phyloP scores from a whole-genome alignment of 2,329 filamentous ascomycete genomes.

The Colletotrichum tabaci region DNA sequence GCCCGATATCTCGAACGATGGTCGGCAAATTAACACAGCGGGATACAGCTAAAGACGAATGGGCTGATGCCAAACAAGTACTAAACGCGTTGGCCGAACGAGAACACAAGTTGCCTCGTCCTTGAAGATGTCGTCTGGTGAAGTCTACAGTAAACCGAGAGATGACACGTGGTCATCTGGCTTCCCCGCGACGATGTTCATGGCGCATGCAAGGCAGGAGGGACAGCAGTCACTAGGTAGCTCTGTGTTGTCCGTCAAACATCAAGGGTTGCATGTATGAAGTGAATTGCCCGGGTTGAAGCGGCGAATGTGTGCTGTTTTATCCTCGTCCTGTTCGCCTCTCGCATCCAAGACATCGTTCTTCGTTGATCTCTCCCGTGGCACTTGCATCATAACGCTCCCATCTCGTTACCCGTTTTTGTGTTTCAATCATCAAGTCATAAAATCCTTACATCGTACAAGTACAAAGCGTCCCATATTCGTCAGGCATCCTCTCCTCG shows the following conservation, averaged over 20 bases:
- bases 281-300: neutral
- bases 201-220: neutral
- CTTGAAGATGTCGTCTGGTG: neutral
- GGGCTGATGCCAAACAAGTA: neutral
- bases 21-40: too few species aligned
- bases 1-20: neutral
- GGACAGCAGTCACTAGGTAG: neutral
- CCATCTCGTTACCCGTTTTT: conserved; percentile 7
- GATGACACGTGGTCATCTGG: neutral
- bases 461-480: conserved; percentile 1
- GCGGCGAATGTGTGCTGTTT: neutral
- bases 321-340: neutral
- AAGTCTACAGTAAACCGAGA: neutral
- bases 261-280: neutral
- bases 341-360: neutral
- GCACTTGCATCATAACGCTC: neutral
- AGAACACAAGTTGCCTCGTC: neutral
- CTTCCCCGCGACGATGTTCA: too few species aligned
- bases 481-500: neutral
- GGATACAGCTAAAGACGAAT: neutral
- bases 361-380: neutral
- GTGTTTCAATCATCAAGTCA: conserved; percentile 19
- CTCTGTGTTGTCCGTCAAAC: neutral
- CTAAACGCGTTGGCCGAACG: neutral
- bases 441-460: conserved; percentile 21